Evolutionary conservation across 805 yeast species (phyloP), one percentile per base, ranked within the genome.

Genomic region (Alloascoidea africana): DNA sequence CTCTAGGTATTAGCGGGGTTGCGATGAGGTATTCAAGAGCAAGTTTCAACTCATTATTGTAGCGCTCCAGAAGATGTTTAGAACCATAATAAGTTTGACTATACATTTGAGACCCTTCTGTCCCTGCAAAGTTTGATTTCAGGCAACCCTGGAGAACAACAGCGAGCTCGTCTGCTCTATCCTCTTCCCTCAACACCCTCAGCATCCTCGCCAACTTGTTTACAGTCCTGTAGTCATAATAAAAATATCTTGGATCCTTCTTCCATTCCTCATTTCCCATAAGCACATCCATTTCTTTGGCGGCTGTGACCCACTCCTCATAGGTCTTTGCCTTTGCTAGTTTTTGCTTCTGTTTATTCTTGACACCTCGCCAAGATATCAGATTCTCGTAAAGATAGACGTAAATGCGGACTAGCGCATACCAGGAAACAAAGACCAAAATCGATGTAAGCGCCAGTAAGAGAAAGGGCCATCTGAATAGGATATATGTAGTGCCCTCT

Each of bases 11-110:
- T 1, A 52, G 41, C 0, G 49, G 45, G 2, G 72, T 57, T 0
- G 58, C 56, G 0, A 63, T 49, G 1, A 79, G 55, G 18, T 52
- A 51, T 11, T 70, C 54, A 4, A 80, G 52, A 14, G 76, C 59
- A 23, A 53, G 46, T 1, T 65, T 62, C 5, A 77, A 75, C 47
- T 73, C 74, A 0, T 50, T 45, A 38, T 73, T 68, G 54, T 73
- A 78, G 35, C 60, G 59, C 27, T 65, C 68, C 18, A 81, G 73
- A 16, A 77, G 51, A 5, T 59, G 49, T 50, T 81, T 81, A 0
- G 93, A 78, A 6, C 91, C 91, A 48, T 71, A 78, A 52, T 80
- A 77, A 35, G 82, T 61, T 53, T 80, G 86, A 3, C 84, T 73
- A 48, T 80, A 82, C 17, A 81, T 59, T 39, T 69, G 64, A 23